These are phyloP conservation scores for Myxozyma melibiosi DNA, from an alignment of 805 yeast genomes.

Conservation along the genomic window DNA sequence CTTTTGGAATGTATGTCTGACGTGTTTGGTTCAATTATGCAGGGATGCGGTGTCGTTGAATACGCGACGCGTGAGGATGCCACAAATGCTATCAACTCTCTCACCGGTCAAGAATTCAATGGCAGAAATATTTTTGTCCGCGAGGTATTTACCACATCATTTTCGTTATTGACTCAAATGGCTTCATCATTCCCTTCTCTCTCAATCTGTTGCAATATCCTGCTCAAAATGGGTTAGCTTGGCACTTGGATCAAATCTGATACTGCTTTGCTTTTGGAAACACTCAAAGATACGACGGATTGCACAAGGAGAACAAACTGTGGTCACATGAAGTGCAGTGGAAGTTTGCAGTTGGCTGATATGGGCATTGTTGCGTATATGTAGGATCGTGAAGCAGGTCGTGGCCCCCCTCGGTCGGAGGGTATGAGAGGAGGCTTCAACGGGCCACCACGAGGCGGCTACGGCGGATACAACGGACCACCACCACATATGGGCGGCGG, in stretches of 20 bases:
- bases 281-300: too few relatives aligned
- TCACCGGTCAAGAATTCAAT: slow-evolving; percentile 62
- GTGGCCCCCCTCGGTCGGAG: slow-evolving; percentile 25
- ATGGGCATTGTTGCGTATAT: not conserved
- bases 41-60: slow-evolving; percentile 67
- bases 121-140: slow-evolving; percentile 87
- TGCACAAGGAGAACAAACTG: too few relatives aligned
- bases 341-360: too few relatives aligned
- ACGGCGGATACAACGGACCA: slow-evolving; percentile 12
- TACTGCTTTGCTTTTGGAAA: not conserved
- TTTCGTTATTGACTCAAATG: not conserved
- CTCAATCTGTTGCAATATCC: not conserved
- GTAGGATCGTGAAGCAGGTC: slow-evolving; percentile 55
- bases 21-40: not conserved
- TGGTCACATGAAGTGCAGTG: too few relatives aligned
- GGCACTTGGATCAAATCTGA: not conserved
- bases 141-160: slow-evolving; percentile 50
- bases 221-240: not conserved
- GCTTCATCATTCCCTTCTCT: not conserved
- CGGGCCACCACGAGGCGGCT: slow-evolving; percentile 19
- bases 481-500: slow-evolving; percentile 21
- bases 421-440: slow-evolving; percentile 4
- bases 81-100: slow-evolving; percentile 66
- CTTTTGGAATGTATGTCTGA: not conserved
- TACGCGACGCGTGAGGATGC: slow-evolving; percentile 68